These are phyloP conservation scores for Ogataea philodendri DNA, from an alignment of 805 yeast genomes.

Conservation along the genomic window DNA sequence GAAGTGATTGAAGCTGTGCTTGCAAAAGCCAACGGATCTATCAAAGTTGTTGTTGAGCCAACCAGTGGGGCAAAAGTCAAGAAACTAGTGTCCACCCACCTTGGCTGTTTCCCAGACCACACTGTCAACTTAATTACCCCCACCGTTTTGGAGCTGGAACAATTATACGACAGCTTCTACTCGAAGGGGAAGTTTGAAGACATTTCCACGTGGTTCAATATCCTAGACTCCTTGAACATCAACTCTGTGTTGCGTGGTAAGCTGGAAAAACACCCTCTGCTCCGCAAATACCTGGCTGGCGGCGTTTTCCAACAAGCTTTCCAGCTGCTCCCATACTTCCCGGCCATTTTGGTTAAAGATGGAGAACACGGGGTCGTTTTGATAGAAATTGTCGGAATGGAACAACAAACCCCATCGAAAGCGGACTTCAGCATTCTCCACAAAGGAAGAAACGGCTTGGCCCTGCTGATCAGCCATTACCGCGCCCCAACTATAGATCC, in stretches of 20 bases:
- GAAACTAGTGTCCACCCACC: constrained; percentile 38
- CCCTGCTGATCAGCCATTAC: constrained; percentile 64
- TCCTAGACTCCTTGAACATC: constrained; percentile 58
- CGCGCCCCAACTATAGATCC: constrained; percentile 35
- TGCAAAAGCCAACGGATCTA: constrained; percentile 19
- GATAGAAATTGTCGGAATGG: constrained; percentile 36
- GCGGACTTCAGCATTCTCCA: constrained; percentile 23
- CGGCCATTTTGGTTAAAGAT: constrained; percentile 62
- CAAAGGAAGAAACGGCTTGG: constrained; percentile 36
- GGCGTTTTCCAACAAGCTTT: constrained; percentile 67
- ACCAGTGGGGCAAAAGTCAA: constrained; percentile 67
- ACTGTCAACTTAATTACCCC: constrained; percentile 58
- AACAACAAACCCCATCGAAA: constrained; percentile 1
- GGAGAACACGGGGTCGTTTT: constrained; percentile 63
- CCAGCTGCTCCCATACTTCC: constrained; percentile 71
- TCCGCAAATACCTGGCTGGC: constrained; percentile 29
- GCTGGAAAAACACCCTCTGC: constrained; percentile 36
- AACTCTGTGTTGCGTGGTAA: constrained; percentile 45
- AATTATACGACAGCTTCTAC: constrained; percentile 51
- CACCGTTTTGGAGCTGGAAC: constrained; percentile 58
- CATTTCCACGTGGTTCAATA: constrained; percentile 69
- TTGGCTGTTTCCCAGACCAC: constrained; percentile 49
- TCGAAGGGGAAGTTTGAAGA: constrained; percentile 44
- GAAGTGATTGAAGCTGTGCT: constrained; percentile 40
- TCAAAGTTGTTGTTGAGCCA: constrained; percentile 63